These are phyloP conservation scores for Lasiodiplodia sp. DNA, from an alignment of 2,329 filamentous ascomycete species.

Conservation along the genomic window DNA sequence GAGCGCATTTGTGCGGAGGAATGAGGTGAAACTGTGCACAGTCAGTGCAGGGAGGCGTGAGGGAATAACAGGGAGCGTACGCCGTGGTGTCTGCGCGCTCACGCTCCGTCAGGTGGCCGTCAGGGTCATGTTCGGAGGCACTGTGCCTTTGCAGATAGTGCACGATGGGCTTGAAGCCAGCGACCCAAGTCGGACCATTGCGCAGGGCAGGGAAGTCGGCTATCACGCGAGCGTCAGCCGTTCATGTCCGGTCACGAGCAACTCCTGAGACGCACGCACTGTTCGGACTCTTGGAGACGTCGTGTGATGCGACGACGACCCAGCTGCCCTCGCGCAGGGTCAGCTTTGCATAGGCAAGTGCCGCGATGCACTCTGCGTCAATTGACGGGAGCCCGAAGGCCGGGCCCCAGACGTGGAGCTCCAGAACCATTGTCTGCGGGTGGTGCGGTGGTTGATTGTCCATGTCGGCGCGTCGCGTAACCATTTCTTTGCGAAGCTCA, in stretches of 20 bases:
- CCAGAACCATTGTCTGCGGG: constrained; percentile 57
- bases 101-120: constrained; percentile 39
- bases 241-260: neutral
- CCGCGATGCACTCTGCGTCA: constrained; percentile 87
- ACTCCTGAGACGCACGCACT: constrained; percentile 41
- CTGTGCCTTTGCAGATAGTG: constrained; percentile 57
- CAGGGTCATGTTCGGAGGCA: constrained; percentile 39
- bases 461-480: constrained; percentile 8
- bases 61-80: constrained; percentile 35
- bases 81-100: constrained; percentile 53
- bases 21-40: constrained; percentile 60
- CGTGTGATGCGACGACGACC: constrained; percentile 54
- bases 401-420: constrained; percentile 89
- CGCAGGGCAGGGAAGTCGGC: constrained; percentile 65
- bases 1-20: constrained; percentile 76
- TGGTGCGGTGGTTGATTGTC: constrained; percentile 6
- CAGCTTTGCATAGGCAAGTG: constrained; percentile 76
- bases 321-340: constrained; percentile 62
- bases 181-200: constrained; percentile 63
- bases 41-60: constrained; percentile 29
- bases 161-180: constrained; percentile 69
- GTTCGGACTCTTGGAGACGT: constrained; percentile 73
- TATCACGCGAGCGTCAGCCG: constrained; percentile 37
- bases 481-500: constrained; percentile 27
- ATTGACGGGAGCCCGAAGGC: constrained; percentile 90